Base-by-base conservation (phyloP, 2,329 filamentous ascomycete species). In the Fusarium dlaminii region DNA sequence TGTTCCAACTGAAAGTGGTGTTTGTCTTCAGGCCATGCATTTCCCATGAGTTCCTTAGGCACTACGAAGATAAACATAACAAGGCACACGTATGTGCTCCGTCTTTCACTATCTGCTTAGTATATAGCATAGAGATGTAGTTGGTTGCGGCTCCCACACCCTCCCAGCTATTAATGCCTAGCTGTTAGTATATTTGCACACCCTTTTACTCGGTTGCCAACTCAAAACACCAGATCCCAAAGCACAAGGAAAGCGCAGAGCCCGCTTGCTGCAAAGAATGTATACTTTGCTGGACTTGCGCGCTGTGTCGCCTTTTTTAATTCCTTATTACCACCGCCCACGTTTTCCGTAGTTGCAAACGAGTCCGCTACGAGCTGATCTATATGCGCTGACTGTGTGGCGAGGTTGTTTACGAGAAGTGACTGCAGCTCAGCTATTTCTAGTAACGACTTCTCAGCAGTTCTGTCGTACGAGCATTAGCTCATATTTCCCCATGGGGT, bases 381-480 rank as follows among this genome's bases (percentile, higher is more conserved):
- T 72, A 99, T 97, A 77, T 96, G 92, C 64, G 94, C 94, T 62
- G 94, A 93, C 80, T 99, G 96, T 20, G 92, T 92, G 43, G 92
- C 89, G 29, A 99, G 88, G 80, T 98, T 97, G 77, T 90, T 90
- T 45, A 96, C 94, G 18, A 99, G 91, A 61, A 96, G 91, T 63
- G 93, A 94, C 81, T 99, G 96, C 58, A 99, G 86, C 80, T 97
- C 95, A 13, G 94, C 93, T 72, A 99, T 98, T 81, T 99, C 96
- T 8, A 97, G 83, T 11, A 99, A 88, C 2, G 95, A 98, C 81
- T 93, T 94, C 82, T 99, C 95, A 0, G 95, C 95, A 32, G 92
- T 93, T 79, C 94, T 97, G 34, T 63, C 42, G 79, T 67, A 32
- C 29, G 51, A 45, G 34, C 48, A 34, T 76, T 54, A 77, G 74